Evolutionary conservation across 495 filamentous ascomycete species (phyloP), one percentile per base, ranked within the genome.

Genomic region (Mycothermus thermophilus): DNA sequence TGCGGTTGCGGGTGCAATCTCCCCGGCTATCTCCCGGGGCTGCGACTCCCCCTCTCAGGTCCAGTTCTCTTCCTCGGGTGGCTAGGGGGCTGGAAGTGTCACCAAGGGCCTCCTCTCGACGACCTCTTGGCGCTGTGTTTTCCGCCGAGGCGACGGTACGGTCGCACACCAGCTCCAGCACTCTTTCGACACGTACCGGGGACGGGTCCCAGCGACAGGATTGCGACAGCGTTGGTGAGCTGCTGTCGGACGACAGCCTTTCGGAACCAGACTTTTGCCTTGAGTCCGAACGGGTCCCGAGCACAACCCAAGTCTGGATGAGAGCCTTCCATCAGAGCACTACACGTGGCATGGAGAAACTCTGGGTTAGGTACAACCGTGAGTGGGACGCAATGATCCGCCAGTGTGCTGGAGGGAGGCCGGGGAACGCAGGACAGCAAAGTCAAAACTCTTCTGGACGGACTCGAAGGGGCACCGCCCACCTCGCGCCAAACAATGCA

Each of bases 221-320:
- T 12, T n/a, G n/a, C n/a, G 41, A 48, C 15, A 51, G 48, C 34
- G 28, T 38, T 1, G 41, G 48, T 12, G 51, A 55, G 3, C 7
- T 8, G 1, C 19, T 40, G 22, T 48, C 51, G 0, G 44, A 54
- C 8, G 48, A 46, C 25, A 54, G 40, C 19, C 0, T 52, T 22
- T 55, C 51, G 4, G 51, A 55, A 8, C 42, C 43, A 8, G 51
- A 51, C 11, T 28, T 38, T 4, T 44, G 38, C 42, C 23, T 39
- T 5, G 48, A 40, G 4, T 20, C 34, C 1, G 41, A 32, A 8
- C 41, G 30, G 3, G 27, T 21, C 1, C 20, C 48, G 5, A 30
- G 27, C 3, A 30, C 28, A 4, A 29, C 32, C 5, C 36, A 23
- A n/a, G 3, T 6, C 0, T 54, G 48, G 48, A 41, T 19, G 5